Evolutionary conservation across 2,329 filamentous ascomycete species (phyloP), one percentile per base, ranked within the genome.

Genomic region (Aphanocladium album): DNA sequence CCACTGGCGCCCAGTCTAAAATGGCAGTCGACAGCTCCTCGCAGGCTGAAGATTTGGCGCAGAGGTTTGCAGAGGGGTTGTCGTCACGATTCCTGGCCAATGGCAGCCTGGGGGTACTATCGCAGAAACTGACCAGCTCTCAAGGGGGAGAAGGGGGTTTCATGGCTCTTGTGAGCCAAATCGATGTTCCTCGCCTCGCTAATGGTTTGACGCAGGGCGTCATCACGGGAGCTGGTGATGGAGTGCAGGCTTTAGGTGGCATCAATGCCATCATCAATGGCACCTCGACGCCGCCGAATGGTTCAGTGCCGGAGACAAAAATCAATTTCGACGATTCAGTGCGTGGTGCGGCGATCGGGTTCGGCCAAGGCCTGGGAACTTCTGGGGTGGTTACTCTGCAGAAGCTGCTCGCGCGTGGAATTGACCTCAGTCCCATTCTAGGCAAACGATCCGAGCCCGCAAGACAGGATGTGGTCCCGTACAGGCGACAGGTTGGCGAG

Each of bases 181-280:
- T 67, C 16, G 59, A 72, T 54, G 27, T 73, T 2, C 62, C 67
- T 16, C 66, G 64, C n/a, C 66, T 71, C 1, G 73, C 71, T 5
- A 70, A 72, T 57, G 74, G 73, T 11, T 68, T 74, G 21, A 72
- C 71, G 0, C 65, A 73, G 33, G 74, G 74, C 0, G 63, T 76
- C 2, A 39, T 76, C 0, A 68, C 71, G 27, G 74, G 74, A n/a
- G 71, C 69, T 0, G 68, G 69, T 3, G 72, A 73, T 33, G 70
- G 70, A 5, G 66, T 76, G 19, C 63, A 69, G 52, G 66, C 65
- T 19, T 67, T 73, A 55, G 72, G 72, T 9, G 72, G 72, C 19
- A 59, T 74, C 23, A 62, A 70, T 47, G 68, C 72, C 8, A 27
- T 74, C 17, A 63, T 74, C 54, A 67, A 68, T 33, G 71, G 71